Evolutionary conservation across 495 filamentous ascomycete genomes (phyloP).

Genomic region (Copromyces sp.): DNA sequence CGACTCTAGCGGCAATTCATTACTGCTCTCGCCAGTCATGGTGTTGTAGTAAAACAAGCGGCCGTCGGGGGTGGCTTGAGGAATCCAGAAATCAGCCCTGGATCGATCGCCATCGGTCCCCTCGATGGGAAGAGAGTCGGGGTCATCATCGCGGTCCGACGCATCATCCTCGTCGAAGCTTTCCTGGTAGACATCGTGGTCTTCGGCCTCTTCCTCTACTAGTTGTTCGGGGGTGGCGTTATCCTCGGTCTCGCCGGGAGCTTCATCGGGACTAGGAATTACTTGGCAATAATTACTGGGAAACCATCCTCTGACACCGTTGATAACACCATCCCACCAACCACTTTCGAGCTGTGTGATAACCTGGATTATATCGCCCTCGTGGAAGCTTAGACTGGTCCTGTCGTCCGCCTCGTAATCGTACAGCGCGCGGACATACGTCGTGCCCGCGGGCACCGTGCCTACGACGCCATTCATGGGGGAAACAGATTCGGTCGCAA

Average conservation of each 20-base stretch:
- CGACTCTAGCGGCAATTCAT: slow-evolving; percentile 87
- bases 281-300: slow-evolving; percentile 96
- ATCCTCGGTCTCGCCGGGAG: slow-evolving; percentile 53
- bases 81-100: slow-evolving; percentile 95
- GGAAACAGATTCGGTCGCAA: slow-evolving; percentile 15
- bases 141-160: slow-evolving; percentile 31
- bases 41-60: slow-evolving; percentile 97
- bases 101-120: slow-evolving; percentile 61
- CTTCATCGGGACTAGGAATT: slow-evolving; percentile 63
- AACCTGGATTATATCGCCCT: slow-evolving; percentile 94
- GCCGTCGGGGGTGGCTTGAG: slow-evolving; percentile 89
- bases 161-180: slow-evolving; percentile 23
- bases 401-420: slow-evolving; percentile 95
- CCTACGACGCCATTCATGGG: slow-evolving; percentile 63
- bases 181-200: slow-evolving; percentile 33
- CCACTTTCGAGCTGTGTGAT: slow-evolving; percentile 95
- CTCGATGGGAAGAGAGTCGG: slow-evolving; percentile 58
- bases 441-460: slow-evolving; percentile 60
- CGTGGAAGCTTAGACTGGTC: slow-evolving; percentile 89
- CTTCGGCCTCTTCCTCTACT: slow-evolving; percentile 59
- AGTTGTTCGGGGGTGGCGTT: background rate
- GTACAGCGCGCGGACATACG: slow-evolving; percentile 93
- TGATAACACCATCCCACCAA: slow-evolving; percentile 98
- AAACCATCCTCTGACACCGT: slow-evolving; percentile 92
- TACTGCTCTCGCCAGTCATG: slow-evolving; percentile 82